Conservation (phyloP, 805 yeast species). For the Lachancea nothofagi region DNA sequence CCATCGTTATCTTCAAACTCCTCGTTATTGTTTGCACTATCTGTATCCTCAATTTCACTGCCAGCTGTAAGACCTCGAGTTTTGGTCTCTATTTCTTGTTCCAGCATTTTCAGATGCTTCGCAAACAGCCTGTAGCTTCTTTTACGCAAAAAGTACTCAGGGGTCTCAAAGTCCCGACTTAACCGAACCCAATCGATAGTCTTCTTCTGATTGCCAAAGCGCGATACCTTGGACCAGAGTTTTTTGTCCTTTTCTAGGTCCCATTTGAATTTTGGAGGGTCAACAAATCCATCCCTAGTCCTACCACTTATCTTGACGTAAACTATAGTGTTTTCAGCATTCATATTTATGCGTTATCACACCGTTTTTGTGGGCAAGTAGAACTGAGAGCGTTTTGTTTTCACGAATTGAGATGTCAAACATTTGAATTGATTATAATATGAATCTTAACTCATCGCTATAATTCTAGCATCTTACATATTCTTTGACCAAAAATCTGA, state of each 20-base stretch:
- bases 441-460: too few relatives aligned
- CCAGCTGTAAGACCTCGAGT: slow-evolving; percentile 3
- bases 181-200: slow-evolving; percentile 30
- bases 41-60: neutral
- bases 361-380: too few relatives aligned
- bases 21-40: neutral
- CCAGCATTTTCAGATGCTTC: slow-evolving; percentile 23
- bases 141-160: slow-evolving; percentile 25
- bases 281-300: slow-evolving; percentile 37
- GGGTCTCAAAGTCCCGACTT: slow-evolving; percentile 35
- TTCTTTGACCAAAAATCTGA: neutral
- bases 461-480: too few relatives aligned
- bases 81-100: slow-evolving; percentile 21
- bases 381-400: neutral
- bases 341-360: slow-evolving; percentile 22
- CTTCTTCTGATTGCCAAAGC: slow-evolving; percentile 18
- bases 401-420: neutral
- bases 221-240: slow-evolving; percentile 29
- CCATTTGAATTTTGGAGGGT: slow-evolving; percentile 36
- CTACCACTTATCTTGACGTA: slow-evolving; percentile 41
- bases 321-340: slow-evolving; percentile 33
- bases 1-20: slow-evolving; percentile 4
- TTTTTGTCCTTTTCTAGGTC: slow-evolving; percentile 28
- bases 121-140: slow-evolving; percentile 29
- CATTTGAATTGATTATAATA: neutral